phyloP scores from a whole-genome alignment of 352 stramenopile genomes.

The Pythium scleroteichum region DNA sequence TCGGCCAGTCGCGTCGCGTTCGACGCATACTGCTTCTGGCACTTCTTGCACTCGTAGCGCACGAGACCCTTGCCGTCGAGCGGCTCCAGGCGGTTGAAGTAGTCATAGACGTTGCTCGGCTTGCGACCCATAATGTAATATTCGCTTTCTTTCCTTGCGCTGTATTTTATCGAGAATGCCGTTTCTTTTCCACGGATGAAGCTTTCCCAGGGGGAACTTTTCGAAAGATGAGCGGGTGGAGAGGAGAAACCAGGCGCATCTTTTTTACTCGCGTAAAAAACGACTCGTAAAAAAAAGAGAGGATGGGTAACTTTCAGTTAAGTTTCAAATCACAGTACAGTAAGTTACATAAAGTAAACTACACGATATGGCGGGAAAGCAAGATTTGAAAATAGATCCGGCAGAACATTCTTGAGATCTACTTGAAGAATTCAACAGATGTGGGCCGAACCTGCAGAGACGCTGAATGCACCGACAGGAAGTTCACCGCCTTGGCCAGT shows the following conservation, averaged over 20 bases:
- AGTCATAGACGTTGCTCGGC: slow-evolving; percentile 87
- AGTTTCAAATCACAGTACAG: slow-evolving; percentile 8
- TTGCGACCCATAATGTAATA: slow-evolving; percentile 77
- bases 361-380: slow-evolving; percentile 32
- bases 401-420: too few relatives aligned
- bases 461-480: slow-evolving; percentile 28
- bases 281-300: slow-evolving; percentile 26
- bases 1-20: slow-evolving; percentile 82
- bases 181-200: slow-evolving; percentile 26
- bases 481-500: slow-evolving; percentile 39
- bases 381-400: too few relatives aligned
- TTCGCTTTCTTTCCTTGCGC: slow-evolving; percentile 32
- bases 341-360: slow-evolving; percentile 32
- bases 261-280: slow-evolving; percentile 32
- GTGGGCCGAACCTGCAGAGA: neutral
- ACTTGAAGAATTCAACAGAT: too few relatives aligned
- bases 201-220: slow-evolving; percentile 16
- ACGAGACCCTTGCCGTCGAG: slow-evolving; percentile 67
- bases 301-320: slow-evolving; percentile 28
- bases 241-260: neutral
- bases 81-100: slow-evolving; percentile 76
- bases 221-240: slow-evolving; percentile 5
- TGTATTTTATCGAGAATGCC: slow-evolving; percentile 27
- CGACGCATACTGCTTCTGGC: slow-evolving; percentile 84
- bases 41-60: slow-evolving; percentile 89